These are phyloP conservation scores for Cladosporium sp. DNA, from an alignment of 2,329 filamentous ascomycete genomes.

Conservation along the genomic window DNA sequence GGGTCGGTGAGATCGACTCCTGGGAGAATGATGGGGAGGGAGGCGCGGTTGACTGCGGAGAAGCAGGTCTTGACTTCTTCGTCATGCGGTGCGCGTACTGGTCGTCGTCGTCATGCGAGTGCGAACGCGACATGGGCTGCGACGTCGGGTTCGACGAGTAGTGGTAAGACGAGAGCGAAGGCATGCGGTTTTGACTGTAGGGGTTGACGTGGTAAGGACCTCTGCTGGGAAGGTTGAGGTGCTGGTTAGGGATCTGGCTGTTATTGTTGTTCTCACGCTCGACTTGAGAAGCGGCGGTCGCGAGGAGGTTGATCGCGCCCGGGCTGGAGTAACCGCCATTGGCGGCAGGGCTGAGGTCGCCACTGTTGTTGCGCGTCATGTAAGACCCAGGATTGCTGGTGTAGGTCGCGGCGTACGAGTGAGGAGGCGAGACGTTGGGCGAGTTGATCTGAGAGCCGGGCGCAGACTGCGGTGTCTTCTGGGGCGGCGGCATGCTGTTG, in stretches of 20 bases:
- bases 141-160: conserved; percentile 43
- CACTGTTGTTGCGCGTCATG: conserved; percentile 49
- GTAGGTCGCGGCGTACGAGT: conserved; percentile 63
- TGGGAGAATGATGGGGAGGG: conserved; percentile 96
- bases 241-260: conserved; percentile 37
- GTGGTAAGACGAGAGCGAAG: conserved; percentile 70
- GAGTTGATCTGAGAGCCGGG: conserved; percentile 80
- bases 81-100: conserved; percentile 68
- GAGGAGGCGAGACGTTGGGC: conserved; percentile 93
- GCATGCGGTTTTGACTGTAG: conserved; percentile 57
- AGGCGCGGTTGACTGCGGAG: conserved; percentile 89
- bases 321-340: conserved; percentile 30
- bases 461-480: conserved; percentile 76
- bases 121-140: conserved; percentile 84
- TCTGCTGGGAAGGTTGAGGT: conserved; percentile 27
- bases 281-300: conserved; percentile 63
- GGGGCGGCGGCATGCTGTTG: conserved; percentile 72
- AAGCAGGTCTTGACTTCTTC: conserved; percentile 88
- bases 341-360: conserved; percentile 42
- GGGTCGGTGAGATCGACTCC: conserved; percentile 89
- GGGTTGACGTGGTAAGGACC: conserved; percentile 38
- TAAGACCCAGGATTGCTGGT: conserved; percentile 53
- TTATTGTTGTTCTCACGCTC: conserved; percentile 49
- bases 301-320: conserved; percentile 61
- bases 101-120: conserved; percentile 78